These are phyloP conservation scores for Fusarium pseudoanthophilum DNA, from an alignment of 2,329 filamentous ascomycete species.

Conservation along the genomic window DNA sequence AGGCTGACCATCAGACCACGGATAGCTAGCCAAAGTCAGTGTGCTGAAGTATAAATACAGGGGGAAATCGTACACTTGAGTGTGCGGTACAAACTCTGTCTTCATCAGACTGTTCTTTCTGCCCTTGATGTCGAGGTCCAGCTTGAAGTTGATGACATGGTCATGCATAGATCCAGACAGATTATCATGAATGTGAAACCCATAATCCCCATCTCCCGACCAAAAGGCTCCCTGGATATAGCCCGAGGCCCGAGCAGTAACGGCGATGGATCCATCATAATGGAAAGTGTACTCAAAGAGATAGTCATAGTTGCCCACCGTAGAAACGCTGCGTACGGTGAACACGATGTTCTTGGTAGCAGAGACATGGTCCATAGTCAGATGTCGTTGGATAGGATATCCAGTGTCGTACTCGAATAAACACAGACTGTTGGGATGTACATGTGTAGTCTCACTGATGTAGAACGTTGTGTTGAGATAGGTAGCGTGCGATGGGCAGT, in stretches of 20 bases:
- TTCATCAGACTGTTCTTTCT: conserved; percentile 57
- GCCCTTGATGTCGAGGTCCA: conserved; percentile 63
- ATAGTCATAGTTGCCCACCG: conserved; percentile 66
- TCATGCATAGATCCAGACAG: conserved; percentile 64
- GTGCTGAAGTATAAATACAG: accelerated
- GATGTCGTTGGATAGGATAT: conserved; percentile 62
- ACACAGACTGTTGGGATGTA: conserved; percentile 63
- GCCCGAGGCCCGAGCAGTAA: conserved; percentile 63
- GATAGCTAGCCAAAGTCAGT: conserved; percentile 28
- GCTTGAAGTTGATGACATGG: conserved; percentile 66
- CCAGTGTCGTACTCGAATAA: conserved; percentile 64
- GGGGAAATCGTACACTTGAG: conserved; percentile 1
- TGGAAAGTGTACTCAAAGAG: conserved; percentile 63
- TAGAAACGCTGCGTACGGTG: conserved; percentile 58
- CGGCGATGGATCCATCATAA: conserved; percentile 61
- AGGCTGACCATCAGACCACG: conserved; percentile 59
- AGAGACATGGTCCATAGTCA: conserved; percentile 52
- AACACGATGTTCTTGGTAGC: conserved; percentile 61
- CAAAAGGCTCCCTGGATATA: conserved; percentile 64
- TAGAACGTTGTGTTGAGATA: conserved; percentile 62
- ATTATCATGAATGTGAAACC: conserved; percentile 60
- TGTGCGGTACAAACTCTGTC: conserved; percentile 45
- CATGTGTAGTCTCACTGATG: conserved; percentile 55
- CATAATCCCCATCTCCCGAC: conserved; percentile 59
- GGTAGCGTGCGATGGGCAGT: conserved; percentile 62